Base-by-base conservation (phyloP, 2,329 filamentous ascomycete genomes). In the Laburnicola sp. region DNA sequence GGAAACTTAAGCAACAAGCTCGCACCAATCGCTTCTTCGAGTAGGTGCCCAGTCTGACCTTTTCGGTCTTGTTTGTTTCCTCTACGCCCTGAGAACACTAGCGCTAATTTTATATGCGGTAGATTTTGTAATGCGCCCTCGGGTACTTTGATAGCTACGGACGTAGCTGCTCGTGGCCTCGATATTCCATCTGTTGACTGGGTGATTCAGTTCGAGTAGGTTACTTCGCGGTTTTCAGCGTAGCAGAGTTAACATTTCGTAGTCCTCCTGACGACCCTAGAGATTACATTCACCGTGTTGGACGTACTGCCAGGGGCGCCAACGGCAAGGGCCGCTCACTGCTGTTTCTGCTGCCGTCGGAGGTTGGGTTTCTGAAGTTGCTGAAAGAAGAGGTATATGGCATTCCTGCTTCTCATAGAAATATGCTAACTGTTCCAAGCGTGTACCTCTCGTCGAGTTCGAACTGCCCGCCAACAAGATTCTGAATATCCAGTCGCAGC, bases 11-110 rank as follows among this genome's bases (percentile, higher is more conserved):
- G 76, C 94, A 99, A 75, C 91, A 97, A 75, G 96, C 96, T 75
- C 89, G 94, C n/a, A 99, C 94, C 23, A 96, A 95, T 70, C 96
- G 91, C 0, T 99, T 99, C 74, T 99, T 97, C 74, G 93, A 97
- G 72, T 99, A n/a, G n/a, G n/a, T n/a, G n/a, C n/a, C n/a, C n/a
- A n/a, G n/a, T n/a, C n/a, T n/a, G n/a, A n/a, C n/a, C n/a, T n/a
- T n/a, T n/a, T n/a, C n/a, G n/a, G n/a, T n/a, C n/a, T n/a, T n/a
- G n/a, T n/a, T n/a, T n/a, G n/a, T n/a, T n/a, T n/a, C n/a, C n/a
- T n/a, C n/a, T n/a, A n/a, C n/a, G n/a, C n/a, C n/a, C n/a, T n/a
- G n/a, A n/a, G n/a, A n/a, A n/a, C n/a, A n/a, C n/a, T n/a, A n/a
- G n/a, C n/a, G n/a, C n/a, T n/a, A n/a, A n/a, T n/a, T n/a, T n/a